phyloP scores from a whole-genome alignment of 2,329 filamentous ascomycete genomes.

The Xylariaceae sp. region DNA sequence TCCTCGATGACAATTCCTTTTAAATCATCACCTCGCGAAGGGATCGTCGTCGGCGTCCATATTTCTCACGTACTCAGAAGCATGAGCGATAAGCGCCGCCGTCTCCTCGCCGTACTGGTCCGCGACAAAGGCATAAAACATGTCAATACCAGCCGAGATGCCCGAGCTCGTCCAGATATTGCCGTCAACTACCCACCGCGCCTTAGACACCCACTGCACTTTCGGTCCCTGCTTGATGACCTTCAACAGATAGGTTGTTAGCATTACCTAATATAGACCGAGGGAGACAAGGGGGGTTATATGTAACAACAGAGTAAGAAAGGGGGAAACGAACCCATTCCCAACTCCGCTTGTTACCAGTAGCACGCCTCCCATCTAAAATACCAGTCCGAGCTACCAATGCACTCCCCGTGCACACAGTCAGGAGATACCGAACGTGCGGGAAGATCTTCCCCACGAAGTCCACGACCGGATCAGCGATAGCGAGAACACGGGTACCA shows the following conservation, averaged over 20 bases:
- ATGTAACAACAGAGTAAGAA: too few species aligned
- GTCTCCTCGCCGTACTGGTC: slow-evolving; percentile 49
- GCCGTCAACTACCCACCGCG: slow-evolving; percentile 62
- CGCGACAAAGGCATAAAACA: slow-evolving; percentile 54
- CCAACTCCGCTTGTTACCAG: slow-evolving; percentile 63
- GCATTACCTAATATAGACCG: too few species aligned
- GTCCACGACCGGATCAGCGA: slow-evolving; percentile 34
- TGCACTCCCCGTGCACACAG: slow-evolving; percentile 63
- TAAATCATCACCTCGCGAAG: too few species aligned
- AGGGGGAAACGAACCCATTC: slow-evolving; percentile 35
- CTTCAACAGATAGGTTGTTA: slow-evolving; percentile 14
- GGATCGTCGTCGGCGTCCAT: slow-evolving; percentile 48
- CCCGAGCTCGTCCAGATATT: slow-evolving; percentile 65
- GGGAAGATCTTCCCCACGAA: slow-evolving; percentile 46
- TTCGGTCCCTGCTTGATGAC: slow-evolving; percentile 41
- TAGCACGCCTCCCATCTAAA: slow-evolving; percentile 57
- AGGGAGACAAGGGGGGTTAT: too few species aligned
- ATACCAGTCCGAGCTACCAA: slow-evolving; percentile 56
- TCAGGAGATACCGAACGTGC: slow-evolving; percentile 52
- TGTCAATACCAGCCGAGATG: slow-evolving; percentile 56
- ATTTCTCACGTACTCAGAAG: slow-evolving; percentile 57
- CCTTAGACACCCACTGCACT: slow-evolving; percentile 57
- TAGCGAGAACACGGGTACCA: slow-evolving; percentile 40
- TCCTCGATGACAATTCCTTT: too few species aligned
- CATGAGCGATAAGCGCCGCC: slow-evolving; percentile 45